Evolutionary conservation across 1,284 basidiomycete species (phyloP), one percentile per base, ranked within the genome.

Genomic region (Cutaneotrichosporon sp.): DNA sequence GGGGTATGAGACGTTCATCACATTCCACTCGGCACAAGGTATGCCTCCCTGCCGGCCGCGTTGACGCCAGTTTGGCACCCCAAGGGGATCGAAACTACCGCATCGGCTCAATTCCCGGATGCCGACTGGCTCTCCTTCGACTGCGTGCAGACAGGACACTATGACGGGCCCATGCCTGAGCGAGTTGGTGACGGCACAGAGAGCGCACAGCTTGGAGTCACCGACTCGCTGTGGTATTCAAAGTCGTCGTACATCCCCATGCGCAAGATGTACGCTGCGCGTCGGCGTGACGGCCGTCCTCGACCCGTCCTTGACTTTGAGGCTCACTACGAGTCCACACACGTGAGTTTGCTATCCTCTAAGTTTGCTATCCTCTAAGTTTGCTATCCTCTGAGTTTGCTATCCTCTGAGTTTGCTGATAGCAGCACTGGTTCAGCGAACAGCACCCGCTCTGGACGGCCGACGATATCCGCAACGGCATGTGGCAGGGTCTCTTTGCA

Each of bases 221-320:
- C 21, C 14, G 31, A 56, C n/a, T 50, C 26, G 30, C 26, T 64
- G 21, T 69, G 67, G 67, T 30, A 56, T 21, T 47, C 67, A 3
- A 26, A 18, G 18, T 50, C 51, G 10, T 56, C 56, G 49, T 67
- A 63, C 51, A 50, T 46, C 50, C 63, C 55, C 51, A 60, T 70
- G 21, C 64, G 66, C 13, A 49, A 62, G 47, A 68, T 70, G 38
- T 56, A 56, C 40, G 56, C 38, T 31, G 30, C 53, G n/a, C 32
- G 11, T 4, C 53, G 53, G n/a, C 59, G 40, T n/a, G 62, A 65
- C 18, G 66, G 68, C 21, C 51, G 38, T 3, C 50, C 51, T 9
- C 38, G 67, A 5, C 67, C 67, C 6, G 64, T 70, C 21, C 56
- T 72, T 9, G 67, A 72, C 55, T 38, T 72, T n/a, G 70, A 72